Base-by-base conservation (phyloP, 1,284 basidiomycete species). In the Gastroboletus turbinatus region DNA sequence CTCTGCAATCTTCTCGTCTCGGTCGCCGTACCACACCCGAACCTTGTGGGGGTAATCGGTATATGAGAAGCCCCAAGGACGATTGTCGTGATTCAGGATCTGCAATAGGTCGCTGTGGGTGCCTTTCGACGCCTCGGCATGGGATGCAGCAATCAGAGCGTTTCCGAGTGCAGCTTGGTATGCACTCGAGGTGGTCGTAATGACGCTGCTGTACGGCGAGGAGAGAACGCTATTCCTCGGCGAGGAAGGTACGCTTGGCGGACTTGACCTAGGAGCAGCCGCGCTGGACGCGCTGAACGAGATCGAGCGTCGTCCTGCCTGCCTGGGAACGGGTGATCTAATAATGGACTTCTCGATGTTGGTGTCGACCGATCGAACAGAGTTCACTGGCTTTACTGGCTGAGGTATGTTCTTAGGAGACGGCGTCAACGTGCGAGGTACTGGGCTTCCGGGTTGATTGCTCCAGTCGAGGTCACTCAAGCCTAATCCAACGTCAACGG, bases 1-100 rank as follows among this genome's bases (percentile, higher is more conserved):
- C 67, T 96, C 87, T 27, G 88, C 88, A 58, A 99, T 96, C 72
- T 90, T 88, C 72, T 98, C 96, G 71, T 98, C 96, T 63, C 82
- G 83, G 63, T 93, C 90, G 3, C 96, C 96, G 62, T 95, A 95
- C 94, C 94, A 98, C 38, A 98, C 87, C 43, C 84, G 85, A 47
- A 94, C 88, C n/a, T 77, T 78, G 63, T 91, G 87, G 11, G 84
- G 82, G 58, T 97, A 89, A 25, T 92, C 83, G 13, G 80, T 70
- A 65, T 92, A 92, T 29, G 87, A 88, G 71, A 92, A 92, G 4
- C 90, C 90, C 90, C 92, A 93, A 0, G 92, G 86, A 62, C 84
- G 84, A 53, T 85, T 85, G 60, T 91, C 90, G 60, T 92, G 90
- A 61, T 95, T 93, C 35, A 98, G 80, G 67, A 98, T 94, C 64